Evolutionary conservation across 768 basidiomycete species (phyloP).

Genomic region (Podaxis carcinomalis): DNA sequence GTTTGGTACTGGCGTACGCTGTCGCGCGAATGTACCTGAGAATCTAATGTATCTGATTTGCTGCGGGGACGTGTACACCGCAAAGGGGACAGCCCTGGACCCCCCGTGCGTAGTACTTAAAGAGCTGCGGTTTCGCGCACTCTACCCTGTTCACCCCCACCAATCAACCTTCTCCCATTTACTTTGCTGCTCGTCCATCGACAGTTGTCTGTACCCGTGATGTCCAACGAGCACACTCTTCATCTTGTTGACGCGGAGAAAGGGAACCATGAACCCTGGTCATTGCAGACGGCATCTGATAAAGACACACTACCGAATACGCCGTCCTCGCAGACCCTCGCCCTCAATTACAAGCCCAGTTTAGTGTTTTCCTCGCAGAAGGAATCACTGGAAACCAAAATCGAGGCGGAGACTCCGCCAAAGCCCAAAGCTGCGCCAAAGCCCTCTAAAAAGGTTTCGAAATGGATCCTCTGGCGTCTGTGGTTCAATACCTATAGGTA

Average conservation of each 20-base stretch:
- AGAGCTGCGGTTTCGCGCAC: neutral
- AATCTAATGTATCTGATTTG: neutral
- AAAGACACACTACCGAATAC: slow-evolving; percentile 30
- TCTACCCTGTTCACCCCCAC: neutral
- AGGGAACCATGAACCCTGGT: slow-evolving; percentile 45
- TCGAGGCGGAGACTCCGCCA: slow-evolving; percentile 23
- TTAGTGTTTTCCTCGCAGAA: slow-evolving; percentile 27
- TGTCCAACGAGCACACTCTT: slow-evolving; percentile 41
- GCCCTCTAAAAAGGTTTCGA: slow-evolving; percentile 47
- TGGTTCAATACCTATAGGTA: slow-evolving; percentile 77
- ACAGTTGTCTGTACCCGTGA: slow-evolving; percentile 21
- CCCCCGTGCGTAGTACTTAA: neutral
- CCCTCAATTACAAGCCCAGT: neutral
- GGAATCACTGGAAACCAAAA: slow-evolving; percentile 26
- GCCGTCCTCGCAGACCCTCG: slow-evolving; percentile 12
- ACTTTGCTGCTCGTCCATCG: slow-evolving; percentile 14
- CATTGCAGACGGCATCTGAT: slow-evolving; percentile 27
- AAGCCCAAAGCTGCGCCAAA: slow-evolving; percentile 37
- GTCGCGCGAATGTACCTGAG: neutral
- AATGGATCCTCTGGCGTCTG: slow-evolving; percentile 52
- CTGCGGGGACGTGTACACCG: neutral
- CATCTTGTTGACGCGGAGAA: slow-evolving; percentile 52
- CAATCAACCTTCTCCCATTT: slow-evolving; percentile 19
- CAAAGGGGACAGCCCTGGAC: neutral
- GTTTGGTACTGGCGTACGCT: neutral